A percentile compares a stretch with the other conserved stretches of the same genome.
Conservation (phyloP, 345 rosid species). For the Gossypium ekmanianum region DNA sequence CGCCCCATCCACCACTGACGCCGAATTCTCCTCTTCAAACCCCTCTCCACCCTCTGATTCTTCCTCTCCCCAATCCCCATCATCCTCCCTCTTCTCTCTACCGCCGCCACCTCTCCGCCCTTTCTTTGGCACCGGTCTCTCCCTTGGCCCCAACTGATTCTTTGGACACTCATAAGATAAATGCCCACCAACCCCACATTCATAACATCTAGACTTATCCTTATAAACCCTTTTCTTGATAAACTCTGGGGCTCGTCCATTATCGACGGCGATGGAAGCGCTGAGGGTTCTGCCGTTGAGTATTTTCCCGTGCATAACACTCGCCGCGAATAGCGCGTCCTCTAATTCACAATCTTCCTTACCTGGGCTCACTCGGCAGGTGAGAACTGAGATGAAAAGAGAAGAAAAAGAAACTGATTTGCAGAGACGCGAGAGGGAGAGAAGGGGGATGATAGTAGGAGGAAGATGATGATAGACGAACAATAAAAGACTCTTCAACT, state of each 20-base stretch:
- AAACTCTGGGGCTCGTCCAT: conserved; percentile 79
- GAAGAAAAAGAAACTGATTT: no score
- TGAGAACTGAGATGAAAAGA: no score
- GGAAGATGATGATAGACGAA: no score
- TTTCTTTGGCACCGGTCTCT: no score
- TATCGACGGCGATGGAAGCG: conserved; percentile 73
- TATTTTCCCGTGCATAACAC: conserved; percentile 66
- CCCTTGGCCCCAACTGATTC: no score
- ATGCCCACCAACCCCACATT: no score
- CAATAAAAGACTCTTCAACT: no score
- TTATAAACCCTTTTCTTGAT: conserved; percentile 75
- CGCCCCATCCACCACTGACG: conserved; percentile 73
- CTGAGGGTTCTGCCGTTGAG: conserved; percentile 71
- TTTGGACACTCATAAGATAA: no score
- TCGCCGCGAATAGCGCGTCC: conserved; percentile 59
- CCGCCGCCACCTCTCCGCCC: conserved; percentile 28
- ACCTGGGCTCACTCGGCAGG: no score
- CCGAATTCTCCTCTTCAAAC: conserved; percentile 95
- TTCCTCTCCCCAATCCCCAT: conserved; percentile 21
- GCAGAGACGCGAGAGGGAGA: no score
- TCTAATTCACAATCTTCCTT: no score
- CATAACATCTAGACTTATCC: conserved; percentile 45
- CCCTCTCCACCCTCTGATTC: conserved; percentile 29
- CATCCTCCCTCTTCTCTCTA: conserved; percentile 32
- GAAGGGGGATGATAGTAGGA: no score